Conservation (phyloP, 306 rosid species). For the Nissolia schottii region DNA sequence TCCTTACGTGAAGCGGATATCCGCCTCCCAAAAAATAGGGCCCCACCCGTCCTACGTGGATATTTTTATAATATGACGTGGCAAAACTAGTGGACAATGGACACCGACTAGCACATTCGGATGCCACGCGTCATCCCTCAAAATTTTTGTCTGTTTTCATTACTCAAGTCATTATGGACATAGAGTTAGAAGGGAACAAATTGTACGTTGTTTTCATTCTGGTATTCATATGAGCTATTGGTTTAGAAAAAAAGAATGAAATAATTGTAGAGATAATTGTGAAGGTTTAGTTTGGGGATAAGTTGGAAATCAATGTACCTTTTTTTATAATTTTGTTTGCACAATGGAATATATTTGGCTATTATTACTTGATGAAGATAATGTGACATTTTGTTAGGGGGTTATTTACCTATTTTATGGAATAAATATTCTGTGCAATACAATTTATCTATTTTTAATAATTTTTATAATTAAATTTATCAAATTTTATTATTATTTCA, state of each 20-base stretch:
- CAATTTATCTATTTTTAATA: too few relatives aligned
- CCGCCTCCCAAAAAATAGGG: not conserved
- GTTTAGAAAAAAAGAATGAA: not conserved
- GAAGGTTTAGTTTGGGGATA: not conserved
- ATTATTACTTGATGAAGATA: too few relatives aligned
- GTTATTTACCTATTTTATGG: too few relatives aligned
- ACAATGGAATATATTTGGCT: too few relatives aligned
- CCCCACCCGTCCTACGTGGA: not conserved
- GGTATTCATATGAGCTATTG: not conserved
- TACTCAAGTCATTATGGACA: not conserved
- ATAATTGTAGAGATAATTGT: not conserved
- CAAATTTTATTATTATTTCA: too few relatives aligned
- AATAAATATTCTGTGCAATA: too few relatives aligned
- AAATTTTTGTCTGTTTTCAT: not conserved
- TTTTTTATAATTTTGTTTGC: not conserved
- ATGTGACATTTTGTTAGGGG: too few relatives aligned
- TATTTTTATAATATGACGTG: constrained; percentile 20
- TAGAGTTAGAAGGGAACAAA: not conserved
- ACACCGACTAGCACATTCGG: not conserved
- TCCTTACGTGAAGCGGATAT: constrained; percentile 36
- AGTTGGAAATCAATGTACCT: not conserved
- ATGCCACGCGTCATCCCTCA: not conserved
- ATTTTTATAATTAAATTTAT: too few relatives aligned
- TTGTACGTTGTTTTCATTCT: not conserved
- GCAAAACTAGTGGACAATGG: not conserved